Evolutionary conservation across 805 yeast genomes (phyloP), one percentile per base, ranked within the genome.

Genomic region (Wickerhamomyces tratensis): DNA sequence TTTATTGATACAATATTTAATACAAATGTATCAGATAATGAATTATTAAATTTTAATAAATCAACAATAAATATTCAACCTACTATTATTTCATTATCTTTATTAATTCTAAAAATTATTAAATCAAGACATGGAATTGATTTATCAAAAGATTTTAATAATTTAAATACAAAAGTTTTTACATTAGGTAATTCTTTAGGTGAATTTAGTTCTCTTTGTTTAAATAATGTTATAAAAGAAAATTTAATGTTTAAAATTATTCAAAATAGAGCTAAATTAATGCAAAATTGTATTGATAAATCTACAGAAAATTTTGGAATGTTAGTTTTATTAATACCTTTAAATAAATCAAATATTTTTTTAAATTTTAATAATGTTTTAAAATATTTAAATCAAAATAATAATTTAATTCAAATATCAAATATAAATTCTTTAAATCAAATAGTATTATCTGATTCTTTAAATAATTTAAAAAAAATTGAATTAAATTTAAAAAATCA

Each of bases 131-230:
- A 51, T 14, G 61, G 52, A 4, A 39, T 56, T 4, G 51, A 55
- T 39, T 44, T 61, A 25, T 40, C 49, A 2, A 40, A 46, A 1
- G 40, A 47, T 5, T 44, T 20, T 3, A 20, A 50, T 1, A 41
- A n/a, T n/a, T n/a, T n/a, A n/a, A n/a, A n/a, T n/a, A n/a, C n/a
- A n/a, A n/a, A n/a, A n/a, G n/a, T 48, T 4, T 63, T 46, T 45
- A 25, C 62, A 4, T 42, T 68, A 49, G 75, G 75, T 29, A 74
- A 70, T 45, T 69, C 74, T 0, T 49, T 70, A 25, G 75, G 75
- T 7, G 74, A 70, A 48, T 60, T 65, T 44, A 58, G 70, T 1
- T 64, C 71, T 0, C 49, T 65, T 27, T 45, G 57, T 5, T 50
- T 64, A 7, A 52, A 61, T 37, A 64, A 63, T 2, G 59, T 56